phyloP scores from a whole-genome alignment of 768 basidiomycete species.

The Dacryopinax primogenitus region DNA sequence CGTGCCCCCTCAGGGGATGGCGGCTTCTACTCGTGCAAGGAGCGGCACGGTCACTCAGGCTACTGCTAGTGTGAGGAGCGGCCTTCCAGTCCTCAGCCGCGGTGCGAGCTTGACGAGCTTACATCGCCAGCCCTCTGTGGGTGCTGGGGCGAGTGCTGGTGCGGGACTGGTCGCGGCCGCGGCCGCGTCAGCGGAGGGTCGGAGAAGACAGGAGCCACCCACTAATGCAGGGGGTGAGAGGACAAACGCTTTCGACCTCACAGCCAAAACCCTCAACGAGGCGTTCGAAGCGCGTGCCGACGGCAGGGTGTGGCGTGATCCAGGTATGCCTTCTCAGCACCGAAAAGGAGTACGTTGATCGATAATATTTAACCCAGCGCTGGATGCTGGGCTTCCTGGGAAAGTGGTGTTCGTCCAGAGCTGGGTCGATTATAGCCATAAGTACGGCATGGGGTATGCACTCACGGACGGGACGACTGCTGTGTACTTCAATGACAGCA shows the following conservation, averaged over 20 bases:
- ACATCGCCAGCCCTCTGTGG: background rate
- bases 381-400: slow-evolving; percentile 35
- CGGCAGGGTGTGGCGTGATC: slow-evolving; percentile 56
- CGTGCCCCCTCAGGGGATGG: background rate
- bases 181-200: background rate
- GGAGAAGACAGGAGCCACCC: background rate
- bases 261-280: slow-evolving; percentile 35
- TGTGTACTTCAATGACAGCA: slow-evolving; percentile 94
- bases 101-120: background rate
- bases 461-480: slow-evolving; percentile 90
- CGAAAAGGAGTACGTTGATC: background rate
- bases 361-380: background rate
- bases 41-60: background rate
- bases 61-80: background rate
- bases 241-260: slow-evolving; percentile 52
- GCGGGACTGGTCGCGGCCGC: too few species aligned
- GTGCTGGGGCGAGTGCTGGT: background rate
- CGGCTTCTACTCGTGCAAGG: background rate
- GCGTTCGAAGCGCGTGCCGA: slow-evolving; percentile 58
- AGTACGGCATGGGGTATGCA: slow-evolving; percentile 99
- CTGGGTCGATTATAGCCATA: slow-evolving; percentile 99
- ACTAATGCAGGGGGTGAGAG: background rate
- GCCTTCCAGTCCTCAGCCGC: background rate
- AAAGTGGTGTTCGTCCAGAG: slow-evolving; percentile 86
- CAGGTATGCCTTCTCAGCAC: slow-evolving; percentile 29